Conservation (phyloP, 768 basidiomycete genomes). For the Sporobolomyces pararoseus region DNA sequence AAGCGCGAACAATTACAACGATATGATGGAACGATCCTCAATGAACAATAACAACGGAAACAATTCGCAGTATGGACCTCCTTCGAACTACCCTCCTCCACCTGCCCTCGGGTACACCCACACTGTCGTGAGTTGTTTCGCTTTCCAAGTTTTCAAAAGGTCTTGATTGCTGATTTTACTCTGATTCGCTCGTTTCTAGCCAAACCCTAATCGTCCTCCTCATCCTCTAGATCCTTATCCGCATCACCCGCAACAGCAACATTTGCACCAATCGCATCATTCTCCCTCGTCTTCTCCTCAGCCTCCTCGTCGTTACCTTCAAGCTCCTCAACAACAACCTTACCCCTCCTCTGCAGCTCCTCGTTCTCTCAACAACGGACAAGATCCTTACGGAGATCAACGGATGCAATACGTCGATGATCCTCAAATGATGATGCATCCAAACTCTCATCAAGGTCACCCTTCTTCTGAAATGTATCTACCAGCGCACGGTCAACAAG, state of each 20-base stretch:
- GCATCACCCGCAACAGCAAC: slow-evolving; percentile 8
- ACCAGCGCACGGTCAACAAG: slow-evolving; percentile 7
- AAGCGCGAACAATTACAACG: slow-evolving; percentile 20
- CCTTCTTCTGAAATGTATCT: slow-evolving; percentile 26
- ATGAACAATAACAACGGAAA: neutral
- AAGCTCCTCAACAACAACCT: slow-evolving; percentile 1
- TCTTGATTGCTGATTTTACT: neutral
- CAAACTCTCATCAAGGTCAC: neutral
- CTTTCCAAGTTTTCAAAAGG: neutral
- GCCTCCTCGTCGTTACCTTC: slow-evolving; percentile 13
- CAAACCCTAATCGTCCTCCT: neutral
- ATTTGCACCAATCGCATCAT: slow-evolving; percentile 16
- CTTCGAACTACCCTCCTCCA: slow-evolving; percentile 16
- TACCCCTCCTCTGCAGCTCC: neutral
- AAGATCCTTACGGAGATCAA: slow-evolving; percentile 16
- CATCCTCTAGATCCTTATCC: slow-evolving; percentile 33
- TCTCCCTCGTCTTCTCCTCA: slow-evolving; percentile 5
- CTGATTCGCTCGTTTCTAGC: slow-evolving; percentile 1
- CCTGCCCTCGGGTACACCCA: slow-evolving; percentile 31
- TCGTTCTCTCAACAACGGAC: neutral
- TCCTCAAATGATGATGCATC: neutral
- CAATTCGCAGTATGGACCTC: slow-evolving; percentile 13
- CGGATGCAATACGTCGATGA: slow-evolving; percentile 13
- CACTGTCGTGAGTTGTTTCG: neutral
- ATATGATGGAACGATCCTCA: slow-evolving; percentile 32